These are phyloP conservation scores for Coemansia sp. DNA, from an alignment of 192 early-diverging fungal species.

Conservation along the genomic window DNA sequence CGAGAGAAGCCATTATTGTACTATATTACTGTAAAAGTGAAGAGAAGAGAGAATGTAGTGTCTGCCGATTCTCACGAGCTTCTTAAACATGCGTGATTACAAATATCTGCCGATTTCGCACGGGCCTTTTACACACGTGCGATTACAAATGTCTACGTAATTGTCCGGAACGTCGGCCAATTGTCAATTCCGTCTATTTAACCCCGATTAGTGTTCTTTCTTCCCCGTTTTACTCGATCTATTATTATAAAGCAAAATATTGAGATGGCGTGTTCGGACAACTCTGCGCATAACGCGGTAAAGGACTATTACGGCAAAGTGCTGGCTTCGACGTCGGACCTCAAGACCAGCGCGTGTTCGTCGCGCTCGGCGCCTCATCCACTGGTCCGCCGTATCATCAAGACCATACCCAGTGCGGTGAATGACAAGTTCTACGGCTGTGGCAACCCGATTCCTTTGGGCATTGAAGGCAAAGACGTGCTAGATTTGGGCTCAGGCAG, in stretches of 20 bases:
- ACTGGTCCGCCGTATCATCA: conserved; percentile 35
- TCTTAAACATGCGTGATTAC: not conserved
- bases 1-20: conserved; percentile 5
- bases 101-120: not conserved
- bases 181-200: not conserved
- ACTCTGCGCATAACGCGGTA: conserved; percentile 5
- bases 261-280: not conserved
- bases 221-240: too few species aligned
- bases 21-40: not conserved
- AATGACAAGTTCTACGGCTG: conserved; percentile 48
- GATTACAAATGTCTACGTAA: not conserved
- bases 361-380: conserved; percentile 16
- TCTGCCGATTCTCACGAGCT: too few species aligned
- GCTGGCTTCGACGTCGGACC: conserved; percentile 16
- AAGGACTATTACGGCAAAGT: conserved; percentile 46
- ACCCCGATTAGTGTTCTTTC: not conserved
- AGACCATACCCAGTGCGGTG: conserved; percentile 34
- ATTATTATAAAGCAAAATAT: not conserved
- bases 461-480: conserved; percentile 46
- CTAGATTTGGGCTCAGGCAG: conserved; percentile 53
- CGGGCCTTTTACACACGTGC: too few species aligned
- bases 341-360: conserved; percentile 38
- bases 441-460: conserved; percentile 46
- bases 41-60: not conserved
- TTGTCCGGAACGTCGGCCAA: conserved; percentile 1